Evolutionary conservation across 352 stramenopile genomes (phyloP).

Genomic region (Pythium volutum): DNA sequence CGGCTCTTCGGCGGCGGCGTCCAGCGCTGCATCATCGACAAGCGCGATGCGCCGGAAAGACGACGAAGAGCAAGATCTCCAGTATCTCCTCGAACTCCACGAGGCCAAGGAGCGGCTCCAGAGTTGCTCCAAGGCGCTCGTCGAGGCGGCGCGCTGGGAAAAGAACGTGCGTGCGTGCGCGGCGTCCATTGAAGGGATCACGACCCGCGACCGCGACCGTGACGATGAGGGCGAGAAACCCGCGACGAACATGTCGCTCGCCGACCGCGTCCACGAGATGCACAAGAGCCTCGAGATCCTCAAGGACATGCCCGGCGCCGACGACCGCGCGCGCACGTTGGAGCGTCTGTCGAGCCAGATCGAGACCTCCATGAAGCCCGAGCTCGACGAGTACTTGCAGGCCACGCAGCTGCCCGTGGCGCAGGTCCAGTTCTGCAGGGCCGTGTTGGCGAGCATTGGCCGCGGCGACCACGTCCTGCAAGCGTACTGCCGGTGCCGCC

Average conservation of each 20-base stretch:
- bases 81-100: conserved; percentile 62
- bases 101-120: conserved; percentile 63
- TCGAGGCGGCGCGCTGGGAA: conserved; percentile 63
- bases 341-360: conserved; percentile 51
- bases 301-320: conserved; percentile 54
- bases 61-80: conserved; percentile 40
- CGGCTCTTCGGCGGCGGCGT: conserved; percentile 12
- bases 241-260: conserved; percentile 25
- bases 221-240: conserved; percentile 5
- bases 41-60: conserved; percentile 8
- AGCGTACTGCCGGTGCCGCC: conserved; percentile 45
- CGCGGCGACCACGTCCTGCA: conserved; percentile 35
- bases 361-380: conserved; percentile 43
- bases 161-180: conserved; percentile 60
- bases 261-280: conserved; percentile 60
- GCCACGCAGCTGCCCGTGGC: conserved; percentile 41
- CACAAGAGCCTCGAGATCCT: conserved; percentile 53
- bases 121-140: conserved; percentile 61
- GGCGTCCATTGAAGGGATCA: conserved; percentile 30
- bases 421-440: conserved; percentile 44
- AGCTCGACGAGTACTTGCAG: conserved; percentile 38
- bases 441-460: conserved; percentile 51
- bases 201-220: conserved; percentile 21
- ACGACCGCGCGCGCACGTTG: conserved; percentile 52
- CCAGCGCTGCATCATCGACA: not conserved